phyloP scores from a whole-genome alignment of 495 filamentous ascomycete genomes.

The Penicillium atrosanguineum region DNA sequence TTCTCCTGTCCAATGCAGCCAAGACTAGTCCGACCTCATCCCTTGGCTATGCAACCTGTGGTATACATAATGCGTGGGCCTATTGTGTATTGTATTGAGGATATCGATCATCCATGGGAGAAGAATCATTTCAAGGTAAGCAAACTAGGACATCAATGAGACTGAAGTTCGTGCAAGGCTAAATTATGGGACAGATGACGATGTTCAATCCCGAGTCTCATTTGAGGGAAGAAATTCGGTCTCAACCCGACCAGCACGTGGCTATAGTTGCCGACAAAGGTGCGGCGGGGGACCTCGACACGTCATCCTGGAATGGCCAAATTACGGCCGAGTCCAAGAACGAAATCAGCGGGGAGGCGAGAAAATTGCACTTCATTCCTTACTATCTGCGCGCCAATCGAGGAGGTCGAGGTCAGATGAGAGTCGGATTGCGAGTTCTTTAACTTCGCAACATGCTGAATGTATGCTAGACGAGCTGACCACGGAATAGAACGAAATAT shows the following conservation, averaged over 20 bases:
- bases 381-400: constrained; percentile 53
- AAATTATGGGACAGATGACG: constrained; percentile 7
- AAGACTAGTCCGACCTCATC: constrained; percentile 48
- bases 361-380: constrained; percentile 44
- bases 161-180: not conserved
- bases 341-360: constrained; percentile 12
- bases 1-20: constrained; percentile 43
- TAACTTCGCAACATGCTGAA: no score
- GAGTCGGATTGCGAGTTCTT: constrained; percentile 29
- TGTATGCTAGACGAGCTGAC: no score
- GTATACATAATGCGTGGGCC: constrained; percentile 52
- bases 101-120: constrained; percentile 57
- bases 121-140: constrained; percentile 53
- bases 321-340: constrained; percentile 16
- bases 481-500: no score
- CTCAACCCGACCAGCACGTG: constrained; percentile 25
- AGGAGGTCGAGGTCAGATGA: constrained; percentile 51
- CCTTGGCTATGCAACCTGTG: constrained; percentile 49
- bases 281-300: constrained; percentile 31
- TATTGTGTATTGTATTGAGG: constrained; percentile 58
- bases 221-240: constrained; percentile 19
- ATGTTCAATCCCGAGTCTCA: constrained; percentile 19
- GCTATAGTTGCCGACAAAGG: constrained; percentile 33
- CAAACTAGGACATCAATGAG: not conserved
- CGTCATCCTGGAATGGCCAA: constrained; percentile 25